A percentile compares a stretch with the other conserved stretches of the same genome.
phyloP scores from a whole-genome alignment of 2,329 filamentous ascomycete species.

The Ophiostoma sp. region DNA sequence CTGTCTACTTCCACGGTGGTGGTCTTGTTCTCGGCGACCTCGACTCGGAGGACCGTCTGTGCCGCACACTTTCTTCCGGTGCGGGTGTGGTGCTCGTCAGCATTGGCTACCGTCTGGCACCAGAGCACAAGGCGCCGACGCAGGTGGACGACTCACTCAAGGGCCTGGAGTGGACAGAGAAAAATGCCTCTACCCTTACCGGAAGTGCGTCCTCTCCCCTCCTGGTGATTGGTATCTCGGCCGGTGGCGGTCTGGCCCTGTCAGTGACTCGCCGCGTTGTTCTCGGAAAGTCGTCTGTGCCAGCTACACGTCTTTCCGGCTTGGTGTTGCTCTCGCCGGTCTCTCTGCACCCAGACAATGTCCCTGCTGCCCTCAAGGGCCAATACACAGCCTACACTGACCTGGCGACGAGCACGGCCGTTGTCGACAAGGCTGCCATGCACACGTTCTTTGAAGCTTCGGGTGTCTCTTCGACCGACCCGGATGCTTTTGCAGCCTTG shows the following conservation, averaged over 20 bases:
- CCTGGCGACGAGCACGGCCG: background rate
- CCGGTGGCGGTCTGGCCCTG: background rate
- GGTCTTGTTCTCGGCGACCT: background rate
- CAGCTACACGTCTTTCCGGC: background rate
- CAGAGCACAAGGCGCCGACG: slow-evolving; percentile 2
- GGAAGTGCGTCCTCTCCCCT: background rate
- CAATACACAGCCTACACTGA: background rate
- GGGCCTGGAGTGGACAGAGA: background rate
- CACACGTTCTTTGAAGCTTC: background rate
- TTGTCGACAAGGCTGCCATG: background rate
- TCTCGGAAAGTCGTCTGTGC: background rate
- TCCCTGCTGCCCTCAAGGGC: background rate
- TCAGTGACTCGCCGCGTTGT: background rate
- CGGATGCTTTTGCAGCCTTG: background rate
- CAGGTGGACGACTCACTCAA: slow-evolving; percentile 6
- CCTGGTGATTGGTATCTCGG: background rate
- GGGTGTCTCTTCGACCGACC: background rate
- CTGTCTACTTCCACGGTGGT: background rate
- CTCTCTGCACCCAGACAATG: background rate
- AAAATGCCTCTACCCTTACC: background rate
- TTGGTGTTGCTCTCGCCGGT: background rate
- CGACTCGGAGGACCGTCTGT: background rate
- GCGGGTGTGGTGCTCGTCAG: background rate
- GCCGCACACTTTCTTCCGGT: background rate
- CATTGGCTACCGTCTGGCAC: background rate